phyloP scores from a whole-genome alignment of 352 stramenopile genomes.

The Phytophthora podocarpi region DNA sequence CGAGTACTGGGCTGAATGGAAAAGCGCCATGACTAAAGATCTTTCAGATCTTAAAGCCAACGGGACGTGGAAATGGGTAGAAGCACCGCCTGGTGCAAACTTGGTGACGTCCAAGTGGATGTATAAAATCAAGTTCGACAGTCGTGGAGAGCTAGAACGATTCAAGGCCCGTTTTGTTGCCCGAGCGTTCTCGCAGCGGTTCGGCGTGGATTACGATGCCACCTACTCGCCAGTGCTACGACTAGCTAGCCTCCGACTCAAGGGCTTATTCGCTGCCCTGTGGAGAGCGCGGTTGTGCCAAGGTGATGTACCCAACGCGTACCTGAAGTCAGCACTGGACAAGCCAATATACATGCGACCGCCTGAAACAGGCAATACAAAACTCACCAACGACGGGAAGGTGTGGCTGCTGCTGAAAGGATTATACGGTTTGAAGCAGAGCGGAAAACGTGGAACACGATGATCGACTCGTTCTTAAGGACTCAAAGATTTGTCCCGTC shows the following conservation, averaged over 20 bases:
- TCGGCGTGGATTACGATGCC: background rate
- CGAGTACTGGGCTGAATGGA: constrained; percentile 5
- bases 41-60: background rate
- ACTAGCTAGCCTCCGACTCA: background rate
- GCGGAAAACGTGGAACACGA: background rate
- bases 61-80: constrained; percentile 3
- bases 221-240: constrained; percentile 7
- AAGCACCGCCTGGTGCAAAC: background rate
- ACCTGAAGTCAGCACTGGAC: constrained; percentile 2
- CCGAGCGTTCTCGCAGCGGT: background rate
- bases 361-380: background rate
- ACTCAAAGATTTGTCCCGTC: background rate
- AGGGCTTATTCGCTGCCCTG: background rate
- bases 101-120: constrained; percentile 9
- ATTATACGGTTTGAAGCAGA: constrained; percentile 4
- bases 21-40: constrained; percentile 2
- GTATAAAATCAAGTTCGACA: constrained; percentile 12
- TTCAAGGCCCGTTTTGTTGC: constrained; percentile 7
- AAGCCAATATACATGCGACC: background rate
- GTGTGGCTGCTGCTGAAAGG: background rate
- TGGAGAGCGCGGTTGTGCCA: constrained; percentile 1
- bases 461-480: constrained; percentile 1
- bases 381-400: background rate
- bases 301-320: constrained; percentile 5
- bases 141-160: background rate